Conservation (phyloP, 768 basidiomycete genomes). For the Glaciozyma antarctica region DNA sequence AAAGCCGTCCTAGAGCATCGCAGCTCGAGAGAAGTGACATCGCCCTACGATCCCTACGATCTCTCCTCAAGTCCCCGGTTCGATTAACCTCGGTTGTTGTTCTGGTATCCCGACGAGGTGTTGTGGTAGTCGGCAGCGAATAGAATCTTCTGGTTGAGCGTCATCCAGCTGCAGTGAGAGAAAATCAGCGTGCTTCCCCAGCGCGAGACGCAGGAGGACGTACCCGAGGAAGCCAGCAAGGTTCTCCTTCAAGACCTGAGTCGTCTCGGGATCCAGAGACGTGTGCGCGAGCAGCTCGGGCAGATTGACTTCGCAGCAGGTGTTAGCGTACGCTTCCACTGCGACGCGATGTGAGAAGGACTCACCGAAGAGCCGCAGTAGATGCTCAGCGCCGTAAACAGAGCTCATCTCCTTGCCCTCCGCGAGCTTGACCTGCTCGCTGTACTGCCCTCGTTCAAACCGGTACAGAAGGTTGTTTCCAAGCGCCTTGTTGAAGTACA, state of each 20-base stretch:
- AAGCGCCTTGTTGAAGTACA: constrained; percentile 84
- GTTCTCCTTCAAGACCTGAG: constrained; percentile 73
- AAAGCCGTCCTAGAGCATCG: too few relatives aligned
- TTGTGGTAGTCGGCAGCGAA: constrained; percentile 73
- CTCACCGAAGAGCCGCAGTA: constrained; percentile 81
- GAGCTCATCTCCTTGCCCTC: constrained; percentile 76
- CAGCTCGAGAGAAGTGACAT: too few relatives aligned
- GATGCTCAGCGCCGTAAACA: constrained; percentile 89
- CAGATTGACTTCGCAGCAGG: constrained; percentile 54
- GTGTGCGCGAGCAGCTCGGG: constrained; percentile 83
- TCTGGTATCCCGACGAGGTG: constrained; percentile 68
- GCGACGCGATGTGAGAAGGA: constrained; percentile 15
- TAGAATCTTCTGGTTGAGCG: constrained; percentile 58
- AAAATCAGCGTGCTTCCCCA: not conserved
- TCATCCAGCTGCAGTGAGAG: constrained; percentile 59
- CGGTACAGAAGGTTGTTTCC: constrained; percentile 83
- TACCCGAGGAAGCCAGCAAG: constrained; percentile 77
- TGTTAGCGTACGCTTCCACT: too few relatives aligned
- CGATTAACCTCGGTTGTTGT: constrained; percentile 38
- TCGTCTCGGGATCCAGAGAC: constrained; percentile 80
- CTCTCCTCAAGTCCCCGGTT: not conserved
- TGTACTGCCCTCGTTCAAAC: constrained; percentile 89
- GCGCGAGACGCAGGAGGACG: constrained; percentile 29
- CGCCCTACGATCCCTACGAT: too few relatives aligned
- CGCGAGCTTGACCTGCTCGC: constrained; percentile 58